Evolutionary conservation across 2,329 filamentous ascomycete genomes (phyloP).

Genomic region (Exophiala alcalophila): DNA sequence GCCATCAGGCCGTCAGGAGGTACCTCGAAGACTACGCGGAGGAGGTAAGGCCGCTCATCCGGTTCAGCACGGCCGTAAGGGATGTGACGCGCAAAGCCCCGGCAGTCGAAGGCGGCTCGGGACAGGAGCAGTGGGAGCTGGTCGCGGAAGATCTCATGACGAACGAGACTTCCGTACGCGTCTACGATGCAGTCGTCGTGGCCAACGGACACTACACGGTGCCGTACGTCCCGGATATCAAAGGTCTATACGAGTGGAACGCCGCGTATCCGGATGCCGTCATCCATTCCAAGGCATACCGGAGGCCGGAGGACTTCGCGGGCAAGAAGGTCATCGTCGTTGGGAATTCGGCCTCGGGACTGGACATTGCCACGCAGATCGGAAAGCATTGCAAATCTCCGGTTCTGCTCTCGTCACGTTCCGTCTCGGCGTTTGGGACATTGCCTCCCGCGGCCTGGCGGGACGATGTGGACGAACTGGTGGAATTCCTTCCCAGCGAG

Average conservation of each 20-base stretch:
- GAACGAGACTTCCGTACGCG: conserved; percentile 40
- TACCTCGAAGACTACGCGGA: conserved; percentile 72
- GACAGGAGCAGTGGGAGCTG: conserved; percentile 46
- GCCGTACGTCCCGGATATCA: conserved; percentile 63
- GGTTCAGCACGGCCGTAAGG: conserved; percentile 50
- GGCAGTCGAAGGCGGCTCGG: background rate
- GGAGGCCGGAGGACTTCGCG: conserved; percentile 60
- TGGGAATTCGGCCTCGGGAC: conserved; percentile 78
- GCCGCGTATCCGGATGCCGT: conserved; percentile 58
- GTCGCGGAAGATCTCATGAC: conserved; percentile 52
- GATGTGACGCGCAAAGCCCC: too few species aligned
- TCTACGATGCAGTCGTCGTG: conserved; percentile 72
- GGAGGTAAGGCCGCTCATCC: conserved; percentile 64
- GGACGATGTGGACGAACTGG: conserved; percentile 54
- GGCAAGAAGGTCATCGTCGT: conserved; percentile 77
- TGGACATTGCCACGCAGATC: conserved; percentile 80
- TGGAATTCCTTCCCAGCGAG: conserved; percentile 52
- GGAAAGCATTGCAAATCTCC: conserved; percentile 56
- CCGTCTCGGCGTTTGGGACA: conserved; percentile 41
- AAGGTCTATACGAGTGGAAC: conserved; percentile 60
- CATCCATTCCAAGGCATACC: conserved; percentile 77
- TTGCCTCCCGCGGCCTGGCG: conserved; percentile 49
- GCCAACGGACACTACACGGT: conserved; percentile 73
- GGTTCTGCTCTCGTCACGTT: conserved; percentile 62
- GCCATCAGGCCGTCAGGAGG: conserved; percentile 64